These are phyloP conservation scores for Chimonanthus salicifolius DNA, from an alignment of 164 flowering plant genomes.

Conservation along the genomic window DNA sequence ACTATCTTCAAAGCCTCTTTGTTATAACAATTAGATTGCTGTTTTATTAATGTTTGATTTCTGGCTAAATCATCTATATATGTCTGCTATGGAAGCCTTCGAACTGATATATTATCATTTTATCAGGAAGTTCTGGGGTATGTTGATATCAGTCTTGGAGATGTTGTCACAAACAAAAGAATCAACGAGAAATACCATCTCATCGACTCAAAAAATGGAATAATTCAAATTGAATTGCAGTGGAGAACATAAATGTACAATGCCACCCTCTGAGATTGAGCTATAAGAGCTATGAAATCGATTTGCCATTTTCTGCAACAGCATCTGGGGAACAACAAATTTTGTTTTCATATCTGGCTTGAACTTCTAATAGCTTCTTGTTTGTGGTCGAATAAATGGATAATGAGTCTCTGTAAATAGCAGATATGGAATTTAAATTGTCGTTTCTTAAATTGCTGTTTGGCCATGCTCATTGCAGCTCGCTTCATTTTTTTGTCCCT, in stretches of 20 bases:
- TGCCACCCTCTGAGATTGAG: background rate
- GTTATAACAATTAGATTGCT: background rate
- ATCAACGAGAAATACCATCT: conserved; percentile 87
- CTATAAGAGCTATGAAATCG: background rate
- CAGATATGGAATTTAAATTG: background rate
- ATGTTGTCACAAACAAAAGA: conserved; percentile 71
- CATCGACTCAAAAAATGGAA: conserved; percentile 87
- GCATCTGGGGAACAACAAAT: background rate
- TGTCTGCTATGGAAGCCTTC: background rate
- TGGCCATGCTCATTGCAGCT: too few relatives aligned
- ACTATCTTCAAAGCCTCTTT: background rate
- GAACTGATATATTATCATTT: background rate
- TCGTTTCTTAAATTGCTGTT: background rate
- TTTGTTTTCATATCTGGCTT: background rate
- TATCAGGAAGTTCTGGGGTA: conserved; percentile 78
- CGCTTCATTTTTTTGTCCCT: background rate
- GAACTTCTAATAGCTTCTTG: conserved; percentile 8
- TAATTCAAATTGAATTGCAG: conserved; percentile 78
- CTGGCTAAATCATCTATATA: background rate
- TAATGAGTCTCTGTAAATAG: conserved; percentile 3
- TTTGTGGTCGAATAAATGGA: conserved; percentile 8
- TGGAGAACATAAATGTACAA: conserved; percentile 60
- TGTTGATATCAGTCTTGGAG: conserved; percentile 61
- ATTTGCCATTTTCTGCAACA: background rate
- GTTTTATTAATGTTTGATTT: background rate